A percentile compares a stretch with the other conserved stretches of the same genome.
These are phyloP conservation scores for Aspergillus ochraceus DNA, from an alignment of 2,329 filamentous ascomycete genomes.

Conservation along the genomic window DNA sequence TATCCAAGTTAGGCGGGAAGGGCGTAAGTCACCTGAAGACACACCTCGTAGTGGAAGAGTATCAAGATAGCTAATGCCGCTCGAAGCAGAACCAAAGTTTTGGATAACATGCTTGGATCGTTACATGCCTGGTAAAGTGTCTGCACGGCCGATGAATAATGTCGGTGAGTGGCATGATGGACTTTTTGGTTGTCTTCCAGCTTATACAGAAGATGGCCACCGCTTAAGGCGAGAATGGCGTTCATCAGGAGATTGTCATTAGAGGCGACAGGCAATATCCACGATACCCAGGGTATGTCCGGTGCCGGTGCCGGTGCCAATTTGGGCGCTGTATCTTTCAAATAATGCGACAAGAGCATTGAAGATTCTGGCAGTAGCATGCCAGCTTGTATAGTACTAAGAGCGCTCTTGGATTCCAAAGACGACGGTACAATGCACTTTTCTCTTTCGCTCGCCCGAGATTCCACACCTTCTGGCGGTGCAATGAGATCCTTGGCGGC, in stretches of 20 bases:
- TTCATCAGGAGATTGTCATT: conserved; percentile 1
- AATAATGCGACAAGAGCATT: neutral
- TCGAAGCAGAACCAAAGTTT: neutral
- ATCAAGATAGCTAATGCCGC: neutral
- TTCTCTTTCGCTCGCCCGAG: neutral
- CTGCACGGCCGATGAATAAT: neutral
- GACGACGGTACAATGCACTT: neutral
- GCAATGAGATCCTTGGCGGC: neutral
- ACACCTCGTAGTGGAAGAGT: neutral
- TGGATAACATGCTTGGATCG: neutral
- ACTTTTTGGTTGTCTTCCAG: neutral
- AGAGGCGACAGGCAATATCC: neutral
- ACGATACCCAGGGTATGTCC: neutral
- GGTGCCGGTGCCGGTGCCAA: neutral
- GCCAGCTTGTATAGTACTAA: neutral
- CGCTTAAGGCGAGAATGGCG: neutral
- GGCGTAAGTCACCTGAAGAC: neutral
- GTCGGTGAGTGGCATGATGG: neutral
- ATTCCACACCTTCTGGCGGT: neutral
- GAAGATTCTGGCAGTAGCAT: neutral
- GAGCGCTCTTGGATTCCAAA: neutral
- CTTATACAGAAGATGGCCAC: neutral
- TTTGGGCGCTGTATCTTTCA: neutral
- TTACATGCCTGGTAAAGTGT: neutral
- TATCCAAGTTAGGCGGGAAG: neutral